Conservation (phyloP, 2,329 filamentous ascomycete genomes). For the Sporothrix brunneoviolacea region DNA sequence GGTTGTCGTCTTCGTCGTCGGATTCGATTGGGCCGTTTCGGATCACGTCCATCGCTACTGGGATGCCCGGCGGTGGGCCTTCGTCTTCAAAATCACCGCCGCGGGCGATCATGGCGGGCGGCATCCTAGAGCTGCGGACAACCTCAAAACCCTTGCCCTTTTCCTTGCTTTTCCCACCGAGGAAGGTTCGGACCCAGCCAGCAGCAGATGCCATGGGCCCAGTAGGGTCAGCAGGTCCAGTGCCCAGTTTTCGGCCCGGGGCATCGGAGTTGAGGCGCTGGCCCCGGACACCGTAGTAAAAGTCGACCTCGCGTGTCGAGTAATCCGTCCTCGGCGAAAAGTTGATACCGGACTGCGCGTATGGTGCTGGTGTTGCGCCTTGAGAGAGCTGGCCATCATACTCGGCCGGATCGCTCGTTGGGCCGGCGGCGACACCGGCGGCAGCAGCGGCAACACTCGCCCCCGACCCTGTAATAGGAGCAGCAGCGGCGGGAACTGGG, state of each 20-base stretch:
- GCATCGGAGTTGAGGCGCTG: constrained; percentile 77
- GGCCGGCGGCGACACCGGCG: constrained; percentile 1
- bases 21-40: constrained; percentile 58
- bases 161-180: constrained; percentile 83
- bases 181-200: constrained; percentile 76
- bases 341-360: constrained; percentile 31
- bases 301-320: constrained; percentile 88
- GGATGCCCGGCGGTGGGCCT: constrained; percentile 59
- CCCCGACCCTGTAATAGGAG: too few relatives aligned
- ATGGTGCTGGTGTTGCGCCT: constrained; percentile 39
- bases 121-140: constrained; percentile 81
- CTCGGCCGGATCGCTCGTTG: constrained; percentile 31
- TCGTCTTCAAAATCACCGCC: constrained; percentile 56
- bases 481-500: constrained; percentile 23
- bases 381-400: constrained; percentile 36
- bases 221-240: constrained; percentile 89
- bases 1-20: constrained; percentile 45
- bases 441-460: background rate
- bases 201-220: constrained; percentile 83
- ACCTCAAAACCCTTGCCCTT: constrained; percentile 97
- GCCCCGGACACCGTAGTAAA: constrained; percentile 90
- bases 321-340: constrained; percentile 69
- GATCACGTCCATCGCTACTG: constrained; percentile 55
- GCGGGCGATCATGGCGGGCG: constrained; percentile 60
- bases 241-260: constrained; percentile 78